Conservation (phyloP, 192 early-diverging fungal species). For the Entomortierella chlamydospora region DNA sequence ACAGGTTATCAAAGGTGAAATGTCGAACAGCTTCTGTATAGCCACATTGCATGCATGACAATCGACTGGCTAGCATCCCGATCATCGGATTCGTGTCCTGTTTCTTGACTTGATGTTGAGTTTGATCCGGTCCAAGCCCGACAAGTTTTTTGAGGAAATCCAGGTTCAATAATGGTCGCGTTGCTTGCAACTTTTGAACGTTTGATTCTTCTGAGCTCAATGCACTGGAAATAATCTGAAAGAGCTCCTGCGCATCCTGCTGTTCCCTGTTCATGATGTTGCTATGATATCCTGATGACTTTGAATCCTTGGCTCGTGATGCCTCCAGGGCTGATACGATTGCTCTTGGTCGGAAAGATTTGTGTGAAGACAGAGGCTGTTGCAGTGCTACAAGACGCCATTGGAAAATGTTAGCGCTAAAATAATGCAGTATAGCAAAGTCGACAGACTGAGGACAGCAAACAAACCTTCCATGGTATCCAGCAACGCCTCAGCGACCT, state of each 20-base stretch:
- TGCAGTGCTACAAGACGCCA: conserved; percentile 43
- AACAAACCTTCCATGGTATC: conserved; percentile 47
- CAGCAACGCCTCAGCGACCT: conserved; percentile 35
- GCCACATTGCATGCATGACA: conserved; percentile 84
- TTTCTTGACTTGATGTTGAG: conserved; percentile 26
- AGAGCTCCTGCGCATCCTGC: conserved; percentile 92
- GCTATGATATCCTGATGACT: conserved; percentile 54
- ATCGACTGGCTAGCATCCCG: conserved; percentile 78
- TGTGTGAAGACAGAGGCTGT: conserved; percentile 36
- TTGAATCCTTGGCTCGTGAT: conserved; percentile 39
- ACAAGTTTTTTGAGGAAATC: conserved; percentile 34
- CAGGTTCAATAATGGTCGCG: conserved; percentile 24
- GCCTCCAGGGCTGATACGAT: conserved; percentile 69
- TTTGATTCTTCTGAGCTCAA: conserved; percentile 71
- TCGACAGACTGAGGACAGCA: not conserved
- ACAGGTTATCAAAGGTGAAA: conserved; percentile 85
- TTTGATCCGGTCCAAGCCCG: not conserved
- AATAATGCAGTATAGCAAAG: not conserved
- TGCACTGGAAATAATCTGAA: conserved; percentile 81
- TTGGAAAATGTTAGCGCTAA: not conserved
- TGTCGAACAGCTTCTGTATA: conserved; percentile 83
- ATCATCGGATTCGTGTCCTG: conserved; percentile 72
- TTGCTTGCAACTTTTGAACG: conserved; percentile 20
- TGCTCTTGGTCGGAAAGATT: conserved; percentile 69
- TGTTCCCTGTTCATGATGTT: conserved; percentile 77